phyloP scores from a whole-genome alignment of 2,329 filamentous ascomycete genomes.

The Ilyonectria sp. region DNA sequence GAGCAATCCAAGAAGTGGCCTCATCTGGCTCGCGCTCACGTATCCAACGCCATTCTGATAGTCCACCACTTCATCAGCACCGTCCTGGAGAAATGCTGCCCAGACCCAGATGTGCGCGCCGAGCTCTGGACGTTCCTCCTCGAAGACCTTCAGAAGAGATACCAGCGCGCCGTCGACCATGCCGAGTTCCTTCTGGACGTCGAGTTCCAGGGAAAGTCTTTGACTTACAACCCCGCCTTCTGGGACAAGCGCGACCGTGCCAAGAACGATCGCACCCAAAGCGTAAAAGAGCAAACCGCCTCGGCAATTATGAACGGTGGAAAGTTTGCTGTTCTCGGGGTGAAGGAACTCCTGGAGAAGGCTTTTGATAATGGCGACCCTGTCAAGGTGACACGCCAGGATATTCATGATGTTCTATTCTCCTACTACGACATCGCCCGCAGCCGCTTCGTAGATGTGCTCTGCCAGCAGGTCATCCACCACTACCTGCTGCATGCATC shows the following conservation, averaged over 20 bases:
- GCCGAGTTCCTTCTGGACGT: slow-evolving; percentile 64
- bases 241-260: too few species aligned
- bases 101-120: slow-evolving; percentile 58
- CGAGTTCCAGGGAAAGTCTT: slow-evolving; percentile 38
- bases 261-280: too few species aligned
- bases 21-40: slow-evolving; percentile 61
- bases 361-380: slow-evolving; percentile 44
- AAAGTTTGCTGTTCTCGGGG: too few species aligned
- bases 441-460: slow-evolving; percentile 74
- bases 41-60: slow-evolving; percentile 64
- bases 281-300: too few species aligned
- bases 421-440: slow-evolving; percentile 75
- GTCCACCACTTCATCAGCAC: slow-evolving; percentile 68
- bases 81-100: slow-evolving; percentile 60
- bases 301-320: too few species aligned
- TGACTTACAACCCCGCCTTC: slow-evolving; percentile 43
- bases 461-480: slow-evolving; percentile 72
- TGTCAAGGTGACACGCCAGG: slow-evolving; percentile 57
- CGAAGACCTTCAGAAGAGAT: slow-evolving; percentile 61
- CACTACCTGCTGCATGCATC: slow-evolving; percentile 66
- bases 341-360: neutral
- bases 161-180: slow-evolving; percentile 64
- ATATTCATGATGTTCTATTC: slow-evolving; percentile 73
- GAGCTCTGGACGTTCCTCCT: slow-evolving; percentile 63
- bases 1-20: slow-evolving; percentile 71